Evolutionary conservation across 352 stramenopile species (phyloP).

Genomic region (Pythium brassicae): DNA sequence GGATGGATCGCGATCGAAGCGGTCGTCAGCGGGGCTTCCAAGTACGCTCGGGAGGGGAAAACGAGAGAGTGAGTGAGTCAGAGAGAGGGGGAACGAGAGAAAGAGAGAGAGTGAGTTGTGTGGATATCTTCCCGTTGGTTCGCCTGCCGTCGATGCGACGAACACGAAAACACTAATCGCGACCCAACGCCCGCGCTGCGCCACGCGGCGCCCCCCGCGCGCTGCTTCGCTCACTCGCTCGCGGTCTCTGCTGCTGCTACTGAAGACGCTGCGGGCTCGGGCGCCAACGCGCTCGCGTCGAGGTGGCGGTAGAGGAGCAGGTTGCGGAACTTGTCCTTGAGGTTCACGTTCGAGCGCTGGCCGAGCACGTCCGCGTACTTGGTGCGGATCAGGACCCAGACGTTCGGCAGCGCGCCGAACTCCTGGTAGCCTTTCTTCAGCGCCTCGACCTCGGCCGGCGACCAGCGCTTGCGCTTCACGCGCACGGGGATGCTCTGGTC

Average conservation of each 20-base stretch:
- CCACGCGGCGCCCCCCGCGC: not conserved
- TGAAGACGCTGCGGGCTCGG: not conserved
- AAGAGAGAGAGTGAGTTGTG: conserved; percentile 3
- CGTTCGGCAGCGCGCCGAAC: conserved; percentile 40
- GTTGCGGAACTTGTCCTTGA: conserved; percentile 87
- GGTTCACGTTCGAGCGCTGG: conserved; percentile 60
- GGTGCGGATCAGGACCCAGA: conserved; percentile 70
- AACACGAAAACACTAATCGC: not conserved
- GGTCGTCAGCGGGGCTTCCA: not conserved
- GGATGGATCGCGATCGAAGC: not conserved
- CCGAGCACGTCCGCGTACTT: conserved; percentile 42
- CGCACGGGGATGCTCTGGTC: conserved; percentile 13
- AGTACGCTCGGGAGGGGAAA: not conserved
- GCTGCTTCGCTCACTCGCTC: conserved; percentile 2
- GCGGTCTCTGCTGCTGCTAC: not conserved
- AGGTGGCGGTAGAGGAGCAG: conserved; percentile 44
- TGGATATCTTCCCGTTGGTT: conserved; percentile 6
- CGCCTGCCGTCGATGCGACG: conserved; percentile 3
- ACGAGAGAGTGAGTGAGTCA: not conserved
- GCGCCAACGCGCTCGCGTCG: not conserved
- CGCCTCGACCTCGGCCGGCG: conserved; percentile 44
- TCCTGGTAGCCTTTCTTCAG: conserved; percentile 53
- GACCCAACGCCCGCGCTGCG: not conserved
- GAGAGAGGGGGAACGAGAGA: not conserved
- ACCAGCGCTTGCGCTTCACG: conserved; percentile 44